Evolutionary conservation across 2,329 filamentous ascomycete genomes (phyloP).

Genomic region (Madurella fahalii): DNA sequence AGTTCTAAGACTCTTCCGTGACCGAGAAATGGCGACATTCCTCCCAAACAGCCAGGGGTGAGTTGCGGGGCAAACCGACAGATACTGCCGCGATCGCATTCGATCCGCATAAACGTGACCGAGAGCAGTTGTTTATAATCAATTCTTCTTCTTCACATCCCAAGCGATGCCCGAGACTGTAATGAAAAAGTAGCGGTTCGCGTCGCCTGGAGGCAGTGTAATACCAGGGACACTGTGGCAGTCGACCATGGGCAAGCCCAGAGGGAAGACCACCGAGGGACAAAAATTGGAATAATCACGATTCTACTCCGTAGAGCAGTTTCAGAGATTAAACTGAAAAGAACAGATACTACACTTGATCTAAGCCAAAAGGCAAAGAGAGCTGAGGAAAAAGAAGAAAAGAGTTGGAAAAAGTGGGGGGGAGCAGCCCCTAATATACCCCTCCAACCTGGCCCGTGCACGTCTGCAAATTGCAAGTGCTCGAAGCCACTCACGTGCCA

Average conservation of each 20-base stretch:
- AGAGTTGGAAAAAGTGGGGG: constrained; percentile 5
- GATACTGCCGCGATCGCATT: no score
- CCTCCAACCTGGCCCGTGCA: constrained; percentile 16
- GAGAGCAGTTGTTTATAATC: no score
- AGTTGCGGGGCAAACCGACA: no score
- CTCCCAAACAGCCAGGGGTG: no score
- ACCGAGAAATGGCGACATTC: no score
- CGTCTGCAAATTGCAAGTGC: constrained; percentile 3
- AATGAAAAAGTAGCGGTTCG: constrained; percentile 23
- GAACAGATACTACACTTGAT: no score
- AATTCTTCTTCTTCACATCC: constrained; percentile 23
- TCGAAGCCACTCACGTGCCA: no score
- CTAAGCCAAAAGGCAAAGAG: constrained; percentile 26
- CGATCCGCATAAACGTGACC: no score
- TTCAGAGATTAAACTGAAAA: constrained; percentile 26
- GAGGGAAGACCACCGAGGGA: constrained; percentile 16
- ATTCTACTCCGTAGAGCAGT: constrained; percentile 25
- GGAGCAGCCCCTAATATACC: constrained; percentile 11
- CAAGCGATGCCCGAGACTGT: constrained; percentile 15
- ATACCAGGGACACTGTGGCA: constrained; percentile 23
- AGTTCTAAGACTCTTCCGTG: no score
- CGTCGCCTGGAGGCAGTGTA: no score
- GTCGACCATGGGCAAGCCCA: constrained; percentile 22
- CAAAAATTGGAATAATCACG: constrained; percentile 25
- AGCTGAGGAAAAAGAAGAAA: constrained; percentile 20